These are phyloP conservation scores for Blastocystis sp. DNA, from an alignment of 352 stramenopile genomes.

Conservation along the genomic window DNA sequence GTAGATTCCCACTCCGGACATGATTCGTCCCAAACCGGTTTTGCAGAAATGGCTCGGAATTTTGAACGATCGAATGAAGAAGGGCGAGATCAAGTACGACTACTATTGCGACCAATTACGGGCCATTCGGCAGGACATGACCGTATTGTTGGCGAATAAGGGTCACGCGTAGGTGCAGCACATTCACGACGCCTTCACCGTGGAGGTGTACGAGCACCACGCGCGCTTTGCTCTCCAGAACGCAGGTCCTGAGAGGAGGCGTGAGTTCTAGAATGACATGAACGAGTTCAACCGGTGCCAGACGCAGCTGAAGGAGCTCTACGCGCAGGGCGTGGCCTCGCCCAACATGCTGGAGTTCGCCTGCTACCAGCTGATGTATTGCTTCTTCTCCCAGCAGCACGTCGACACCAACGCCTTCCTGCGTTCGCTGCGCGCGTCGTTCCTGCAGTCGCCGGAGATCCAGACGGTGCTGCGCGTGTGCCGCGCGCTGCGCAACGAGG, in stretches of 20 bases:
- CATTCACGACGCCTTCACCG: constrained; percentile 72
- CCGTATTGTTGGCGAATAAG: constrained; percentile 65
- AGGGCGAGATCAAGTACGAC: constrained; percentile 36
- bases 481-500: constrained; percentile 26
- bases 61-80: constrained; percentile 11
- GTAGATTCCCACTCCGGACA: constrained; percentile 53
- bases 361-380: constrained; percentile 76
- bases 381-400: constrained; percentile 71
- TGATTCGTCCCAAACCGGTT: constrained; percentile 57
- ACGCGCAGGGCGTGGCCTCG: constrained; percentile 20
- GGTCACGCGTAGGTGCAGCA: constrained; percentile 76
- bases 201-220: constrained; percentile 70
- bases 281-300: constrained; percentile 91
- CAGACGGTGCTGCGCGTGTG: constrained; percentile 10
- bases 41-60: constrained; percentile 34
- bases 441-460: neutral
- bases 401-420: constrained; percentile 45
- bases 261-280: constrained; percentile 77
- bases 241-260: neutral
- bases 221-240: constrained; percentile 49
- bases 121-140: constrained; percentile 94
- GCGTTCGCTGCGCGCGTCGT: neutral
- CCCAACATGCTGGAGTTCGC: constrained; percentile 72
- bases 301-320: constrained; percentile 74
- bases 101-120: constrained; percentile 90